Conservation (phyloP, 1,284 basidiomycete genomes). For the Puccinia coronata region DNA sequence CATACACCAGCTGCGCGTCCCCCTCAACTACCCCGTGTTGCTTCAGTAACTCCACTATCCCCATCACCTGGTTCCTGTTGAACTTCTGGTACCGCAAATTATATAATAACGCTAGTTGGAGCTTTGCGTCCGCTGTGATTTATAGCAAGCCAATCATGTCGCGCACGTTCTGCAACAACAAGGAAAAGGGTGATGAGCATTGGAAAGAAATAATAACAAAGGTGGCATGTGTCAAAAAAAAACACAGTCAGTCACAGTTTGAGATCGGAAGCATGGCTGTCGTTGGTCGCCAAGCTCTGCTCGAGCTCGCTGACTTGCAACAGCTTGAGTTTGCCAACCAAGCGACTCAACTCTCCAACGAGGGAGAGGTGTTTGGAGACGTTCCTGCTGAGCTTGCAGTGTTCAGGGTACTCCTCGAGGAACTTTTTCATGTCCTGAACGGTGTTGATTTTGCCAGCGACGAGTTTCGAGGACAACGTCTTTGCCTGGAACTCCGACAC, state of each 20-base stretch:
- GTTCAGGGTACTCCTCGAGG: conserved; percentile 98
- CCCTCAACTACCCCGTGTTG: conserved; percentile 78
- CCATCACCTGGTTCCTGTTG: conserved; percentile 78
- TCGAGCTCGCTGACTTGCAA: conserved; percentile 92
- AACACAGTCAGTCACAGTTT: too few relatives aligned
- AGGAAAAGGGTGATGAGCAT: conserved; percentile 60
- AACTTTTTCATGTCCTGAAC: conserved; percentile 97
- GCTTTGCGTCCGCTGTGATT: conserved; percentile 77
- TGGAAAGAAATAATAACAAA: too few relatives aligned
- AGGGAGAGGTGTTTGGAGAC: conserved; percentile 97
- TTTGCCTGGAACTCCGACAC: conserved; percentile 90
- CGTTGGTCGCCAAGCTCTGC: conserved; percentile 89
- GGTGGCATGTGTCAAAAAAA: too few relatives aligned
- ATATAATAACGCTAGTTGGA: conserved; percentile 89
- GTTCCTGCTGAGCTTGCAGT: conserved; percentile 91
- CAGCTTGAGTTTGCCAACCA: conserved; percentile 81
- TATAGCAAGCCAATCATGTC: conserved; percentile 69
- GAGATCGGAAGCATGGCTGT: conserved; percentile 76
- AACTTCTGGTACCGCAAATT: conserved; percentile 93
- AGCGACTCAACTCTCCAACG: conserved; percentile 88
- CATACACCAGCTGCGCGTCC: conserved; percentile 89
- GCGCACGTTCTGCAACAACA: conserved; percentile 71
- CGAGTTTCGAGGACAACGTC: conserved; percentile 67
- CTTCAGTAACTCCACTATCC: conserved; percentile 78
- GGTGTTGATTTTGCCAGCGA: conserved; percentile 74